phyloP scores from a whole-genome alignment of 1,284 basidiomycete genomes.

The Boletus smithii region DNA sequence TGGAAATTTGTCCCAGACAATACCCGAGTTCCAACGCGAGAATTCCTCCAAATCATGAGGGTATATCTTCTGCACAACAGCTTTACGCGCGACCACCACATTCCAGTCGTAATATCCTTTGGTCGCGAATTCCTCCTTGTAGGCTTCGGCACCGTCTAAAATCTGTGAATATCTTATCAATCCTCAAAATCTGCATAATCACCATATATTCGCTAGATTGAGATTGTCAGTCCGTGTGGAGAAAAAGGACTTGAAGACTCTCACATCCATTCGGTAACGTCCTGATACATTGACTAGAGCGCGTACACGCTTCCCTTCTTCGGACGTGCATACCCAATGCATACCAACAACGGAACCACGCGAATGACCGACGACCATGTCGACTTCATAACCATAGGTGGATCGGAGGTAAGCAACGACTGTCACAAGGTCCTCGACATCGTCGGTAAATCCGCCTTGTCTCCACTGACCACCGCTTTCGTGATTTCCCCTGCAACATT shows the following conservation, averaged over 20 bases:
- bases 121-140: constrained; percentile 47
- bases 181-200: constrained; percentile 6
- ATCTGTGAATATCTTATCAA: constrained; percentile 5
- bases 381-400: constrained; percentile 60
- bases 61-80: constrained; percentile 48
- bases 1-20: constrained; percentile 66
- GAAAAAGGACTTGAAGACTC: constrained; percentile 23
- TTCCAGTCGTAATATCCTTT: constrained; percentile 60
- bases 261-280: constrained; percentile 70
- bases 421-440: constrained; percentile 59
- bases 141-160: constrained; percentile 35
- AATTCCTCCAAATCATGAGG: constrained; percentile 59
- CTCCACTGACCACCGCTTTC: constrained; percentile 69
- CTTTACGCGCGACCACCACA: constrained; percentile 58
- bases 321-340: constrained; percentile 61
- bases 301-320: constrained; percentile 51
- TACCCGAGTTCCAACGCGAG: constrained; percentile 56
- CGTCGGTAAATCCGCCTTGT: constrained; percentile 52
- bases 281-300: constrained; percentile 69
- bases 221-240: constrained; percentile 9
- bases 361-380: constrained; percentile 70
- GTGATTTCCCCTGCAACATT: constrained; percentile 58
- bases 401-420: constrained; percentile 60
- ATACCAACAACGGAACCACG: constrained; percentile 65
- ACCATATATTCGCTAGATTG: constrained; percentile 47